Evolutionary conservation across 345 rosid species (phyloP).

Genomic region (Lenwebbia sp.): DNA sequence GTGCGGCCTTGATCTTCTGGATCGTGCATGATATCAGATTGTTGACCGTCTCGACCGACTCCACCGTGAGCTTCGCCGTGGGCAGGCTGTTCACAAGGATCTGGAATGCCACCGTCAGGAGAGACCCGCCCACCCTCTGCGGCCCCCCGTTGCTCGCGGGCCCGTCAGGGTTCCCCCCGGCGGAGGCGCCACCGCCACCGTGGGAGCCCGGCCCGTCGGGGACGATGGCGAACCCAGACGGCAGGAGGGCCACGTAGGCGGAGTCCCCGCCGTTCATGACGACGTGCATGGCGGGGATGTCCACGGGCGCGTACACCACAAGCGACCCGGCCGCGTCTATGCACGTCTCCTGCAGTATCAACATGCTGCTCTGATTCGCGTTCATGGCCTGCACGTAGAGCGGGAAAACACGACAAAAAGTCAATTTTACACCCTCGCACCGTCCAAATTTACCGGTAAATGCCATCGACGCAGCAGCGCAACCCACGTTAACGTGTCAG

Average conservation of each 20-base stretch:
- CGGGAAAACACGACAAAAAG: background rate
- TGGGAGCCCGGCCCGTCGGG: constrained; percentile 52
- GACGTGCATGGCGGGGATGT: constrained; percentile 87
- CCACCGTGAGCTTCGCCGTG: constrained; percentile 87
- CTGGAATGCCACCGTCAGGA: constrained; percentile 92
- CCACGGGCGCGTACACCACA: constrained; percentile 98
- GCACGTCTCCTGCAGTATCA: constrained; percentile 93
- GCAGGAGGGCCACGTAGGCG: constrained; percentile 82
- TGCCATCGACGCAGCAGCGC: background rate
- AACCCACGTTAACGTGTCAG: background rate
- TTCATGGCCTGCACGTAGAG: constrained; percentile 55
- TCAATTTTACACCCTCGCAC: background rate
- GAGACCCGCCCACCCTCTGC: constrained; percentile 67
- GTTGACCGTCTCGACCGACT: constrained; percentile 95
- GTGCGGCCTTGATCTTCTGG: constrained; percentile 84
- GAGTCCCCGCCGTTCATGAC: constrained; percentile 99
- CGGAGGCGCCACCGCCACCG: constrained; percentile 8
- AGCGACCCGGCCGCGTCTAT: constrained; percentile 90
- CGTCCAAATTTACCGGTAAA: background rate
- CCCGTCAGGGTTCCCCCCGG: constrained; percentile 10
- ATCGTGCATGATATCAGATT: constrained; percentile 87
- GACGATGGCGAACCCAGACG: constrained; percentile 83
- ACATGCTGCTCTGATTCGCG: constrained; percentile 88
- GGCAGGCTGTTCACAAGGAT: constrained; percentile 91
- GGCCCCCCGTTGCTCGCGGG: constrained; percentile 3